phyloP scores from a whole-genome alignment of 441 rosid species.

The Euphorbia celastroides region DNA sequence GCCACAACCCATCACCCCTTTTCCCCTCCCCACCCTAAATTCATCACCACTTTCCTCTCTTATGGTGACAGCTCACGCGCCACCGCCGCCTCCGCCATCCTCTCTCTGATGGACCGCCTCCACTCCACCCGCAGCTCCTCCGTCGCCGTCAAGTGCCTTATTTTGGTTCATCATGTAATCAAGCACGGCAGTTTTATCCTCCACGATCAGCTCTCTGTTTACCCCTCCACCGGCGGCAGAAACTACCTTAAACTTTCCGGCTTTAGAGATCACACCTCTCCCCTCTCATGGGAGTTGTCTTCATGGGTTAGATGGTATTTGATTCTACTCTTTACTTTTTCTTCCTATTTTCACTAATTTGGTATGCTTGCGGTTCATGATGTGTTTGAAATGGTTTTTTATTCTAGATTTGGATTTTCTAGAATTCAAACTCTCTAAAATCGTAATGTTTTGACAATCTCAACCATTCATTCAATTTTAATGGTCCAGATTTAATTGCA shows the following conservation, averaged over 20 bases:
- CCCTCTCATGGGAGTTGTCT: constrained; percentile 70
- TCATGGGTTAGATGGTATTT: constrained; percentile 70
- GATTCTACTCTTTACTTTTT: constrained; percentile 5
- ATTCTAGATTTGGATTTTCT: too few species aligned
- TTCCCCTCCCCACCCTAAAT: constrained; percentile 47
- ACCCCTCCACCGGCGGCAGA: constrained; percentile 68
- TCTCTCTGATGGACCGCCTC: constrained; percentile 78
- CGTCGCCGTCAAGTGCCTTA: constrained; percentile 72
- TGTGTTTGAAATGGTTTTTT: too few species aligned
- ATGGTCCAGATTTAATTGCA: too few species aligned
- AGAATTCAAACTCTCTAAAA: too few species aligned
- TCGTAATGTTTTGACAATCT: too few species aligned
- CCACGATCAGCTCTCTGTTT: constrained; percentile 79
- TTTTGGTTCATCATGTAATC: constrained; percentile 54
- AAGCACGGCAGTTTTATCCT: constrained; percentile 76
- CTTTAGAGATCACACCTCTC: constrained; percentile 53
- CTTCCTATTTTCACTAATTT: neutral
- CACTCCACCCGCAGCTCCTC: constrained; percentile 63
- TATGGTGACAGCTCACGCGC: constrained; percentile 61
- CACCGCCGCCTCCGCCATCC: constrained; percentile 59
- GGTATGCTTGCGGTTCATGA: too few species aligned
- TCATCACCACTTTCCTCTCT: constrained; percentile 54
- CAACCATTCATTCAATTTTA: too few species aligned
- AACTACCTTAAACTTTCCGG: constrained; percentile 73
- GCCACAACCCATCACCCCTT: constrained; percentile 73